A percentile compares a stretch with the other conserved stretches of the same genome.
Evolutionary conservation across 768 basidiomycete genomes (phyloP).

Genomic region (Termitomyces sp.): DNA sequence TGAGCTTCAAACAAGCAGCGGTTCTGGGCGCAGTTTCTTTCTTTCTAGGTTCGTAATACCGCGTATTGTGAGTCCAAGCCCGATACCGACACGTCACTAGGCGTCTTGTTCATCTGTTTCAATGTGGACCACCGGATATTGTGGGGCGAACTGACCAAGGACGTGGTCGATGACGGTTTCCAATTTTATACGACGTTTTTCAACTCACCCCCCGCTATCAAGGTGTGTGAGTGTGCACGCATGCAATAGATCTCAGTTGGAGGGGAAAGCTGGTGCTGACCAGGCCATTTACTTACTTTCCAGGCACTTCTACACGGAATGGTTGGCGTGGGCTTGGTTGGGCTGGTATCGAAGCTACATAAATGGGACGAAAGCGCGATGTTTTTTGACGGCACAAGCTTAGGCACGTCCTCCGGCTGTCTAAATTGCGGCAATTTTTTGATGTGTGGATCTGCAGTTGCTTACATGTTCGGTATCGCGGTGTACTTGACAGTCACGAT

Average conservation of each 20-base stretch:
- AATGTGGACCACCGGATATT: slow-evolving; percentile 86
- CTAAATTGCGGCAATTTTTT: not conserved
- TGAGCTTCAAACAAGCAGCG: slow-evolving; percentile 91
- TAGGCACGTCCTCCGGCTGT: slow-evolving; percentile 52
- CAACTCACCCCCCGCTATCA: slow-evolving; percentile 90
- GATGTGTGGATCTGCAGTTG: slow-evolving; percentile 38
- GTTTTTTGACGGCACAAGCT: slow-evolving; percentile 89
- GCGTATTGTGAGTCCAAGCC: not conserved
- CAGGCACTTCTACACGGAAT: slow-evolving; percentile 88
- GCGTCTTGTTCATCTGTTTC: slow-evolving; percentile 80
- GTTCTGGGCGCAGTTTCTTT: slow-evolving; percentile 86
- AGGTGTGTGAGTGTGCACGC: slow-evolving; percentile 44
- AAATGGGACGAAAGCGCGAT: slow-evolving; percentile 91
- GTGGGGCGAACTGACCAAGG: slow-evolving; percentile 63
- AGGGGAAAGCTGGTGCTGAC: not conserved
- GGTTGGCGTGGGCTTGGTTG: slow-evolving; percentile 72
- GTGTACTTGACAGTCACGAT: slow-evolving; percentile 84
- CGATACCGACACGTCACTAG: slow-evolving; percentile 32
- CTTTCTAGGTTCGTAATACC: slow-evolving; percentile 65
- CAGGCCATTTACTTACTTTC: not conserved
- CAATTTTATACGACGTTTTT: slow-evolving; percentile 92
- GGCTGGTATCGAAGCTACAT: slow-evolving; percentile 75
- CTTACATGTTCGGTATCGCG: slow-evolving; percentile 71
- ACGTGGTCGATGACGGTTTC: slow-evolving; percentile 71
- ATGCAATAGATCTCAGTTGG: not conserved